Evolutionary conservation across 305 asterid species (phyloP).

Genomic region (Solanum hybrid): DNA sequence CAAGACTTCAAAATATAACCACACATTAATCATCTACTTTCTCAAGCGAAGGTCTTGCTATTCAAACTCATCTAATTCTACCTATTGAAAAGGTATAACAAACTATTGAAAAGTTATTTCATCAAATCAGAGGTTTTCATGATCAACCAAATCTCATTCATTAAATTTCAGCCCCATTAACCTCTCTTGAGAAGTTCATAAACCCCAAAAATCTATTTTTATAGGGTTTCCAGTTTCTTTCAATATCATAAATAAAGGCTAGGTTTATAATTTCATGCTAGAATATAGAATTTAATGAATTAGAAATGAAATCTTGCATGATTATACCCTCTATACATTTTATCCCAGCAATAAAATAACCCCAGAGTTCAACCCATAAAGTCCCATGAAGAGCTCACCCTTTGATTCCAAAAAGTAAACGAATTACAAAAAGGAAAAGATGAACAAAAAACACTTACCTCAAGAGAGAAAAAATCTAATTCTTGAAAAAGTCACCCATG

Average conservation of each 20-base stretch:
- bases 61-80: background rate
- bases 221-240: background rate
- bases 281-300: background rate
- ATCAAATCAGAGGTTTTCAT: background rate
- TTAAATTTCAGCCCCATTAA: background rate
- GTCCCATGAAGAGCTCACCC: background rate
- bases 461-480: background rate
- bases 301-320: background rate
- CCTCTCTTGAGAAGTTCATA: background rate
- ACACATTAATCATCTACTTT: background rate
- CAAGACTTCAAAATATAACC: background rate
- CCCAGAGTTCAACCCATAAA: background rate
- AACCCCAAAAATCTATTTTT: background rate
- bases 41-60: background rate
- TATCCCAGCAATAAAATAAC: background rate
- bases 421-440: background rate
- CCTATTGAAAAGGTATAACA: background rate
- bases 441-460: background rate
- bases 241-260: background rate
- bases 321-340: background rate
- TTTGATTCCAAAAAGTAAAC: background rate
- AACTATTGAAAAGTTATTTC: background rate
- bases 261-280: background rate
- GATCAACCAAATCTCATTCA: background rate
- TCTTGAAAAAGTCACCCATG: background rate